Evolutionary conservation across 2,329 filamentous ascomycete species (phyloP).

Genomic region (Truncatella angustata): DNA sequence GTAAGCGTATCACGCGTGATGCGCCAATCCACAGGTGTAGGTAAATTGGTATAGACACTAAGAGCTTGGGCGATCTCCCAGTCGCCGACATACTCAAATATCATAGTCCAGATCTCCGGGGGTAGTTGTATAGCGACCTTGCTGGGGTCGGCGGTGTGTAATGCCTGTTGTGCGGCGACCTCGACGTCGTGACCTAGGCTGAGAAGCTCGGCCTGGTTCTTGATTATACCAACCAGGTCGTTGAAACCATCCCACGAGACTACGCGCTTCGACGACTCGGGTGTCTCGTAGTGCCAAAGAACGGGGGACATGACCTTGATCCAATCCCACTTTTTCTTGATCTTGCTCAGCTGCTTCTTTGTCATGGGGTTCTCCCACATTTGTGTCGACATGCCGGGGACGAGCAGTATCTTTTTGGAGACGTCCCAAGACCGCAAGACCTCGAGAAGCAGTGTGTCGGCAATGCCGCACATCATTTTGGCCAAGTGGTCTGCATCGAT

Average conservation of each 20-base stretch:
- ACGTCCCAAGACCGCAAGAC: slow-evolving; percentile 84
- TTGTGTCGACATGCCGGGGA: slow-evolving; percentile 83
- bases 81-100: slow-evolving; percentile 80
- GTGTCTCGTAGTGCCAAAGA: slow-evolving; percentile 72
- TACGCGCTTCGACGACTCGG: slow-evolving; percentile 43
- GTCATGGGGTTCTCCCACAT: slow-evolving; percentile 93
- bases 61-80: slow-evolving; percentile 87
- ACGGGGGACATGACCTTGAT: slow-evolving; percentile 78
- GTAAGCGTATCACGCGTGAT: slow-evolving; percentile 29
- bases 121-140: slow-evolving; percentile 56
- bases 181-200: slow-evolving; percentile 72
- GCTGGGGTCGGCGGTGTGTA: slow-evolving; percentile 35
- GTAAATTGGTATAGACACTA: slow-evolving; percentile 75
- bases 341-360: slow-evolving; percentile 81
- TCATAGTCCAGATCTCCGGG: slow-evolving; percentile 84
- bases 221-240: slow-evolving; percentile 70
- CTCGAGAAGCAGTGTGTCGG: slow-evolving; percentile 77
- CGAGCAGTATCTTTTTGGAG: slow-evolving; percentile 78
- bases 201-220: slow-evolving; percentile 74
- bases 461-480: slow-evolving; percentile 83
- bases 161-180: slow-evolving; percentile 42
- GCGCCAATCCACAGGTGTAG: slow-evolving; percentile 56
- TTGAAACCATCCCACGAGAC: slow-evolving; percentile 65
- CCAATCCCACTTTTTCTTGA: slow-evolving; percentile 84
- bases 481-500: slow-evolving; percentile 82